Base-by-base conservation (phyloP, 805 yeast genomes). In the Isabelozyma pseudorhagii region DNA sequence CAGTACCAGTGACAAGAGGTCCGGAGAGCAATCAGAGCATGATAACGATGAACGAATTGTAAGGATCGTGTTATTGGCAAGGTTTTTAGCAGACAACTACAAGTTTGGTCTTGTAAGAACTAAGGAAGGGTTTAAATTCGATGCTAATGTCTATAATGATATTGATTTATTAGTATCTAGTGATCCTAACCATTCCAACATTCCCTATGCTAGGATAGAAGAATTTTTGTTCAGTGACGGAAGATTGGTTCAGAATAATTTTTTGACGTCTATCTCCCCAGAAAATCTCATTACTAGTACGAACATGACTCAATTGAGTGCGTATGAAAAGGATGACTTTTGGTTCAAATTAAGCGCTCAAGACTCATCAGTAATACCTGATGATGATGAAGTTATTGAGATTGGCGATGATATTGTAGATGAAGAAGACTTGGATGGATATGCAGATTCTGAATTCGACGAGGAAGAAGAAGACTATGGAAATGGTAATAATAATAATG, bases 31-130 rank as follows among this genome's bases (percentile, higher is more conserved):
- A 18, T 63, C 63, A 55, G 73, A 66, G 48, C 63, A 68, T 14
- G 77, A 78, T 47, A 83, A 80, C 53, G 74, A 74, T 46, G 80
- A 76, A 44, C 65, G 89, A 56, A 72, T 78, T 14, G 64, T 79
- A 2, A 67, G 89, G 49, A 75, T 83, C 11, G 57, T 81, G 4
- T 61, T 82, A 14, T 66, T 83, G 53, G 82, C 82, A 0, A 60
- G 77, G n/a, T 66, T 71, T 46, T 63, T 84, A 25, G 79, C 86
- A 3, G 80, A 80, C 46, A 64, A 71, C 44, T 80, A 71, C 56
- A 74, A 75, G 14, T 82, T 80, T 65, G 89, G 88, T 1, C 58
- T 84, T 27, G 70, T 76, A n/a, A 67, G 81, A 54, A 69, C 75
- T 2, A 67, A 60, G 3, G 73, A 74, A 25, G 70, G 74, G 21